Percentiles rank a stretch among this genome's conserved stretches.
phyloP scores from a whole-genome alignment of 2,329 filamentous ascomycete genomes.

The Colletotrichum paranaense region DNA sequence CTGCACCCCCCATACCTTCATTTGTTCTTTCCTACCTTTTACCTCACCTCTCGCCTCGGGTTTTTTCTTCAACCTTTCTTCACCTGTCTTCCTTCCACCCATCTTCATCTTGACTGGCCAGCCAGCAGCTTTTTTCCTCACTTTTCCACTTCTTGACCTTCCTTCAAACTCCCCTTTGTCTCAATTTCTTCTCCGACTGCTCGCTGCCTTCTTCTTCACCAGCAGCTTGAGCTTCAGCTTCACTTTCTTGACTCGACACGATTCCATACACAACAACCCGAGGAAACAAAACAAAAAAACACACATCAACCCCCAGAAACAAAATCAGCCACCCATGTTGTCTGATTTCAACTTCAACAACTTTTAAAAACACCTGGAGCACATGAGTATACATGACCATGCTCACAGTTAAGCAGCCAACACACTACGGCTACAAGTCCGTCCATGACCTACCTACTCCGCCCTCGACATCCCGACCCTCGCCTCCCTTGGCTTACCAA shows the following conservation, averaged over 20 bases:
- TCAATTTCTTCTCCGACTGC: not conserved
- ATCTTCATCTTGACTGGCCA: slow-evolving; percentile 32
- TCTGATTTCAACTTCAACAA: slow-evolving; percentile 1
- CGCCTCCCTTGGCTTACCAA: slow-evolving; percentile 63
- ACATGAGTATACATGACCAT: slow-evolving; percentile 56
- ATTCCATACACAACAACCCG: not conserved
- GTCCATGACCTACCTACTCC: slow-evolving; percentile 72
- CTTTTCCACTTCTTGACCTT: slow-evolving; percentile 39
- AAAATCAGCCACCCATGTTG: slow-evolving; percentile 27
- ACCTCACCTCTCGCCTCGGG: slow-evolving; percentile 20
- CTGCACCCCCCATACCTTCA: slow-evolving; percentile 34
- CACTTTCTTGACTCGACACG: slow-evolving; percentile 17
- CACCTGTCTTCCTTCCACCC: slow-evolving; percentile 15
- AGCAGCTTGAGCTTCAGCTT: not conserved
- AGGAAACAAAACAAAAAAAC: not conserved
- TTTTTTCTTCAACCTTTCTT: slow-evolving; percentile 11
- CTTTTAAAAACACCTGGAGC: slow-evolving; percentile 24
- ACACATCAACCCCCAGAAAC: not conserved
- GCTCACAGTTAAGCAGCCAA: slow-evolving; percentile 72
- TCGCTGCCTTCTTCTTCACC: not conserved
- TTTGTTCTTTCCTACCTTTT: slow-evolving; percentile 15
- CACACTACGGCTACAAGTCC: slow-evolving; percentile 68
- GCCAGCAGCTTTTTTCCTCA: slow-evolving; percentile 38
- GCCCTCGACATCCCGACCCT: slow-evolving; percentile 65
- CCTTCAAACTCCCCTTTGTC: slow-evolving; percentile 32